Evolutionary conservation across 192 early-diverging fungal species (phyloP), one percentile per base, ranked within the genome.

Genomic region (Spizellomyces punctatus): DNA sequence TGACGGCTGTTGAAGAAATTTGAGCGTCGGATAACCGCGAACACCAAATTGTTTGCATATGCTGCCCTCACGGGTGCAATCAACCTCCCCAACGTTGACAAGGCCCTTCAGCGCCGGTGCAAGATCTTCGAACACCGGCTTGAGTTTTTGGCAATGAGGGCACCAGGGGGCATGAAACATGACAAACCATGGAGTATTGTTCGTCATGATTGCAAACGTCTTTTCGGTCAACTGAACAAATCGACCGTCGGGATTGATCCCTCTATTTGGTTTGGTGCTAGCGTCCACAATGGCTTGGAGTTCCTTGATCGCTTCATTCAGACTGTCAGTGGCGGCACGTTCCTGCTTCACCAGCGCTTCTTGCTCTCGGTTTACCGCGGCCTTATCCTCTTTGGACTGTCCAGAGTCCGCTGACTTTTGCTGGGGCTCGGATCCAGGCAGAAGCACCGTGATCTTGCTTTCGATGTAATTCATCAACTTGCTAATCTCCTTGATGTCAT

Each of bases 161-260:
- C 93, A 95, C 92, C 92, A 94, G 8, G 94, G 94, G 17, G 94
- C 92, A 78, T 91, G 93, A 78, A 95, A 95, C 79, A 79, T 74
- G 43, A 96, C 69, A 66, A 96, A 91, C 94, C 94, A 96, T 12
- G 90, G 90, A 0, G 86, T 88, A 12, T 76, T 72, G 14, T 85
- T 79, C 10, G 85, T 85, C 58, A 75, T 64, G 27, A 72, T 64
- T 0, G 61, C 27, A 56, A 72, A 72, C 10, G 71, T 72, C 42
- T 63, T 52, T 12, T 64, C 46, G 2, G 71, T 72, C 52, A 77
- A 45, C 41, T 76, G 46, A 17, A 75, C 14, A 6, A 63, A 5
- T n/a, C 47, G 52, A 8, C 56, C 61, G 58, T 63, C 66, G 0
- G 55, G 74, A 46, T 75, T 66, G 59, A 75, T 68, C 44, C 42